Evolutionary conservation across 2,329 filamentous ascomycete genomes (phyloP).

Genomic region (Pyrenochaeta sp.): DNA sequence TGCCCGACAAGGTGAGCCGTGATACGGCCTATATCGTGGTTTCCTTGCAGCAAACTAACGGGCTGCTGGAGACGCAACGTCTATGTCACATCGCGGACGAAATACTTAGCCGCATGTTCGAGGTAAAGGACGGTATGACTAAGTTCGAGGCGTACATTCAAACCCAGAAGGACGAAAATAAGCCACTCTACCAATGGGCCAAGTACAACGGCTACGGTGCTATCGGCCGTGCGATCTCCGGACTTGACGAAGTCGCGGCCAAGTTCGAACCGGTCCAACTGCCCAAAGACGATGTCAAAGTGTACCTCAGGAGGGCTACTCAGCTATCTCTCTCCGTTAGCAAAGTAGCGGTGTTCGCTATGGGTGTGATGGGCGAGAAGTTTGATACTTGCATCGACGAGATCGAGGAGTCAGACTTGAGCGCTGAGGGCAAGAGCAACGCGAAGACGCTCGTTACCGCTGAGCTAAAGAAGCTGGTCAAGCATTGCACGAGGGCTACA

Average conservation of each 20-base stretch:
- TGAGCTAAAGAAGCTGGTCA: conserved; percentile 25
- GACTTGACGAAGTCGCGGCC: conserved; percentile 10
- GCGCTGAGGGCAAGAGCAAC: conserved; percentile 7
- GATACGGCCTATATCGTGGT: not conserved
- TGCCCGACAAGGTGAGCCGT: not conserved
- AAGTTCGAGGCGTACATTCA: conserved; percentile 15
- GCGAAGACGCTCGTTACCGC: conserved; percentile 12
- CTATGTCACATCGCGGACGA: conserved; percentile 1
- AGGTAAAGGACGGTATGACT: conserved; percentile 18
- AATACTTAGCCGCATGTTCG: conserved; percentile 15
- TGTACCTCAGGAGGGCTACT: conserved; percentile 12
- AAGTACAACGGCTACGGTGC: conserved; percentile 16
- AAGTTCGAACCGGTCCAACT: conserved; percentile 6
- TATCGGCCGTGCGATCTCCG: conserved; percentile 5
- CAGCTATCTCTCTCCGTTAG: conserved; percentile 17
- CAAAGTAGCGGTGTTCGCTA: conserved; percentile 14
- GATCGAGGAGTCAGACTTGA: conserved; percentile 11
- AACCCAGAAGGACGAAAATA: conserved; percentile 10
- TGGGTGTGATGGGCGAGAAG: conserved; percentile 23
- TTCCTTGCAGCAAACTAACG: not conserved
- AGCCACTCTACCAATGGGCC: conserved; percentile 24
- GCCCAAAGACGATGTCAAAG: not conserved
- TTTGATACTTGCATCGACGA: conserved; percentile 17
- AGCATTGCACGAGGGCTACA: conserved; percentile 22
- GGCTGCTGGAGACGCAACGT: not conserved